These are phyloP conservation scores for Fusarium sacchari DNA, from an alignment of 2,329 filamentous ascomycete genomes.

Conservation along the genomic window DNA sequence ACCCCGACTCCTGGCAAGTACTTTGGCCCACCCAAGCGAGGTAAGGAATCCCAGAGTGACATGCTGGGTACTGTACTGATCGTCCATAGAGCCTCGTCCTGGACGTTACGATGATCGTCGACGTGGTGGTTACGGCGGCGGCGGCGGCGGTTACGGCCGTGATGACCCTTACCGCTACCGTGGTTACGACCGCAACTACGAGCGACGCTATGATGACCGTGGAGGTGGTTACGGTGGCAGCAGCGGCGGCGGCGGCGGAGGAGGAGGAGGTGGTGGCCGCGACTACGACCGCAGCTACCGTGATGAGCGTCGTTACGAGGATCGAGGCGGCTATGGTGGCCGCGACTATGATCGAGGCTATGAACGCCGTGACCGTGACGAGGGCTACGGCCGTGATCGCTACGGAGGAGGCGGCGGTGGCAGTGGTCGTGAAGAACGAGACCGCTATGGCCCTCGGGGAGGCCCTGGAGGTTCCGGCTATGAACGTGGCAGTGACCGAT, in stretches of 20 bases:
- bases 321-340: constrained; percentile 57
- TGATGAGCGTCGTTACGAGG: constrained; percentile 59
- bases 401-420: constrained; percentile 46
- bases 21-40: constrained; percentile 97
- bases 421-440: constrained; percentile 59
- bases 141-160: constrained; percentile 56
- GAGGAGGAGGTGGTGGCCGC: constrained; percentile 46
- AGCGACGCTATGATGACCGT: constrained; percentile 59
- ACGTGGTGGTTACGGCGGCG: constrained; percentile 66
- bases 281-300: constrained; percentile 63
- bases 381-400: constrained; percentile 52
- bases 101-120: constrained; percentile 69
- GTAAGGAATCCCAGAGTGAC: constrained; percentile 62
- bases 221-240: constrained; percentile 54
- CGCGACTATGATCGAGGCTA: constrained; percentile 68
- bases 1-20: constrained; percentile 99
- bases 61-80: constrained; percentile 15
- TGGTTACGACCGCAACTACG: constrained; percentile 55
- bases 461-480: constrained; percentile 56
- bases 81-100: constrained; percentile 50
- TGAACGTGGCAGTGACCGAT: constrained; percentile 56
- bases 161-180: constrained; percentile 69
- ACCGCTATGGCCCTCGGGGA: constrained; percentile 53
- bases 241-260: constrained; percentile 50
- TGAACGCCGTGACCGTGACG: constrained; percentile 59